Evolutionary conservation across 1,284 basidiomycete genomes (phyloP), one percentile per base, ranked within the genome.

Genomic region (Ceratobasidium sp.): DNA sequence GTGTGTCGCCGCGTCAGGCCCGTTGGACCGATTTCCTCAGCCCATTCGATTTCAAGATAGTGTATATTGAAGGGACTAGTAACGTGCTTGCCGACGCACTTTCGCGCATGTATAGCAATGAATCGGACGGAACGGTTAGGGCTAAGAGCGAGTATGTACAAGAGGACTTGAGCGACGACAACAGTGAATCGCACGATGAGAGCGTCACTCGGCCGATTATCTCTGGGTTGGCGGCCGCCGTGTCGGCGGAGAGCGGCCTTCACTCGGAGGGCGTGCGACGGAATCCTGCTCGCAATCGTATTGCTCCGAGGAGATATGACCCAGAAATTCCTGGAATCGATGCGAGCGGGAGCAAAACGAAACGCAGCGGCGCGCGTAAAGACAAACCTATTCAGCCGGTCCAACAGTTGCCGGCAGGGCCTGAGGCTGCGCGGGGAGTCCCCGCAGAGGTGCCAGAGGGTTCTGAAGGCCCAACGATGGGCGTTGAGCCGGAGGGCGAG

Each of bases 1-100:
- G 79, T 21, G 64, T 83, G 35, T 81, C 80, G 0, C 75, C 78
- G 0, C 66, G 78, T 9, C 82, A 81, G 75, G 76, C 75, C 8
- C 73, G 80, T 23, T 83, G 84, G 84, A 7, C 84, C 16, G 80
- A 81, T 41, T 67, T 73, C 7, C 54, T 82, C 9, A 76, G 72
- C 43, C 80, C 79, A 32, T 83, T 82, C 61, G 75, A 82, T 30
- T 83, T 80, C 73, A 57, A 64, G 2, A 78, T 83, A 1, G 50
- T 76, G 11, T 80, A 83, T 64, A 78, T 83, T 21, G 47, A 49
- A 18, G 47, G 43, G 43, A 44, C 78, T 0, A 73, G 76, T 0
- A 30, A 59, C 6, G 75, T 66, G 0, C 16, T 61, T 1, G 58
- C 38, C 14, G 58, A 61, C 28, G 58, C 58, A 3, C 23, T 61